Percentiles rank a stretch among this genome's conserved stretches.
Conservation (phyloP, 805 yeast genomes). For the Starmerella apis region DNA sequence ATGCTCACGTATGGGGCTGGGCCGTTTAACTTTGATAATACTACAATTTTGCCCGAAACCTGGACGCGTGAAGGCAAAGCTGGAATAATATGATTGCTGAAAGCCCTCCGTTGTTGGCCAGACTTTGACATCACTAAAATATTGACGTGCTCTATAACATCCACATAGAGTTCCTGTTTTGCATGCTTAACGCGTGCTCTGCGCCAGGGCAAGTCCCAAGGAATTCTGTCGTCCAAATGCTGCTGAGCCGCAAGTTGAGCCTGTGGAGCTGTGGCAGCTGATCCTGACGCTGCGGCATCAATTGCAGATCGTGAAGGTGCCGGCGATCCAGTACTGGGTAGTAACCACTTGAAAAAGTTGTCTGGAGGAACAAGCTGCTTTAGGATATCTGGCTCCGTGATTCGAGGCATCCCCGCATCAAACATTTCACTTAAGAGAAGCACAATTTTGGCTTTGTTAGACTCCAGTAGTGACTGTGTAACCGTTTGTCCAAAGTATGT, state of each 20-base stretch:
- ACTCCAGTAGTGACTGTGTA: conserved; percentile 47
- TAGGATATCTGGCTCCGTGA: conserved; percentile 60
- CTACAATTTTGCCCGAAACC: conserved; percentile 53
- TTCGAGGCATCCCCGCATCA: conserved; percentile 64
- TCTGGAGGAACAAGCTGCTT: conserved; percentile 60
- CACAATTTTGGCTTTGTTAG: conserved; percentile 60
- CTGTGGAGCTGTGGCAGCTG: background rate
- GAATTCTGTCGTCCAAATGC: conserved; percentile 12
- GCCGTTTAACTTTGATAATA: conserved; percentile 65
- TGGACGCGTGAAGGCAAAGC: conserved; percentile 22
- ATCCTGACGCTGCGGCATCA: conserved; percentile 12
- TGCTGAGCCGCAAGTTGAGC: conserved; percentile 9
- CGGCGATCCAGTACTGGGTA: conserved; percentile 31
- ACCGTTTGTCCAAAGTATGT: conserved; percentile 53
- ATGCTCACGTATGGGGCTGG: conserved; percentile 55
- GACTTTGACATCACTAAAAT: conserved; percentile 39
- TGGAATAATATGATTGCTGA: background rate
- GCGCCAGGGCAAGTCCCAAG: conserved; percentile 59
- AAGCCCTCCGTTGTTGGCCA: background rate
- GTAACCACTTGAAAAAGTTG: conserved; percentile 44
- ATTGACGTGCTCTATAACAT: conserved; percentile 52
- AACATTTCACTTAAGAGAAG: conserved; percentile 66
- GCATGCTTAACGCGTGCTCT: conserved; percentile 56
- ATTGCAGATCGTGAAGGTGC: conserved; percentile 10
- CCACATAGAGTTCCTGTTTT: conserved; percentile 78